A percentile compares a stretch with the other conserved stretches of the same genome.
Conservation (phyloP, 495 filamentous ascomycete species). For the Friedmanniomyces endolithicus region DNA sequence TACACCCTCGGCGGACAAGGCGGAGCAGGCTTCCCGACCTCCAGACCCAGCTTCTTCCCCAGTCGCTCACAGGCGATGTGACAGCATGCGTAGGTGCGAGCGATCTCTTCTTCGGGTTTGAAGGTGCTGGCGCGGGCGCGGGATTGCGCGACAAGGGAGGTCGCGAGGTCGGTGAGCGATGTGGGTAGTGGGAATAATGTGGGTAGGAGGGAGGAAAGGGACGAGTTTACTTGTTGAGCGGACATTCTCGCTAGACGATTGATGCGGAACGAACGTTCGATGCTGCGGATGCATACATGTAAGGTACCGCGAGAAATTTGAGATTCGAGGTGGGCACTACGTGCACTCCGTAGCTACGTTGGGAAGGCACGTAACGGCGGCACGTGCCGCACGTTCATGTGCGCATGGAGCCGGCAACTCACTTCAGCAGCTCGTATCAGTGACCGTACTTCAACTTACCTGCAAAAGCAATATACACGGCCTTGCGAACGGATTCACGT, state of each 20-base stretch:
- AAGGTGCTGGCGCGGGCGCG: slow-evolving; percentile 64
- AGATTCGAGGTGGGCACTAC: no score
- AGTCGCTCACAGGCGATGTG: slow-evolving; percentile 88
- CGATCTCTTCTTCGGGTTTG: slow-evolving; percentile 80
- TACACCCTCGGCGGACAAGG: slow-evolving; percentile 76
- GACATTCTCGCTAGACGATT: background rate
- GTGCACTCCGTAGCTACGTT: no score
- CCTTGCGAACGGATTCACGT: no score
- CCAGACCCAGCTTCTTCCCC: slow-evolving; percentile 71
- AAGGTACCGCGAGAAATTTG: no score
- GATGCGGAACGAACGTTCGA: background rate
- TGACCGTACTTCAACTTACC: no score
- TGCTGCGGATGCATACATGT: background rate
- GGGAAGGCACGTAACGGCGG: no score
- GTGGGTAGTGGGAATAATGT: slow-evolving; percentile 60
- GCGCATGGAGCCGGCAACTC: no score
- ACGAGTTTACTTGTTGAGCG: background rate
- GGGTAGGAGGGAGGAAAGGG: slow-evolving; percentile 48
- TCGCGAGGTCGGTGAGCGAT: slow-evolving; percentile 62
- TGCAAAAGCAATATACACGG: no score
- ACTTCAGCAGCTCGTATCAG: no score
- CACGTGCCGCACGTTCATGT: no score
- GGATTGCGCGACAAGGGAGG: slow-evolving; percentile 76
- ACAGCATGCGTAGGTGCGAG: slow-evolving; percentile 74
- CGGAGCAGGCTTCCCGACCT: slow-evolving; percentile 63